Evolutionary conservation across 1,284 basidiomycete species (phyloP).

Genomic region (Ustilago hordei): DNA sequence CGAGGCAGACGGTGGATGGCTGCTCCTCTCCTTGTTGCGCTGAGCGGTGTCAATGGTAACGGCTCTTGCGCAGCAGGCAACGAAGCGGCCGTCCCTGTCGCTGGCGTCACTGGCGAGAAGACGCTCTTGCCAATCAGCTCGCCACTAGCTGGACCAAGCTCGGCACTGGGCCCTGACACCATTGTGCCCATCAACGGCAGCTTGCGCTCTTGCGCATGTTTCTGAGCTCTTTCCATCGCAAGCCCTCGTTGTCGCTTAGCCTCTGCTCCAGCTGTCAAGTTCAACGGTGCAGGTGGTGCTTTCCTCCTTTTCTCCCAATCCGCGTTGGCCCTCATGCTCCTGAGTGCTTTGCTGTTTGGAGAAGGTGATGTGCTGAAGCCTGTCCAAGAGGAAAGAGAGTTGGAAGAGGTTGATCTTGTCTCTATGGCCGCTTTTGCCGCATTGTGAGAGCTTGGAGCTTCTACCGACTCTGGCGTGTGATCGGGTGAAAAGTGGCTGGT

Average conservation of each 20-base stretch:
- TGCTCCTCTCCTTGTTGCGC: constrained; percentile 46
- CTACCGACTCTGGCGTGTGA: constrained; percentile 26
- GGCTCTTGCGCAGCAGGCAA: constrained; percentile 17
- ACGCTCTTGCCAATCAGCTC: constrained; percentile 31
- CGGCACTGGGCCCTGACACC: not conserved
- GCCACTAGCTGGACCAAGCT: constrained; percentile 9
- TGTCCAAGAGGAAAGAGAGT: constrained; percentile 7
- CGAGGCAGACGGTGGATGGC: constrained; percentile 22
- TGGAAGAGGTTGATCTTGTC: not conserved
- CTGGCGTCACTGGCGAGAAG: constrained; percentile 50
- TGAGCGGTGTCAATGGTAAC: constrained; percentile 45
- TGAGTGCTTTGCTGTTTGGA: constrained; percentile 29
- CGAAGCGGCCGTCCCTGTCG: constrained; percentile 8
- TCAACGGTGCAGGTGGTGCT: constrained; percentile 50
- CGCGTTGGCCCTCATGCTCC: constrained; percentile 50
- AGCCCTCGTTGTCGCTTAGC: constrained; percentile 32
- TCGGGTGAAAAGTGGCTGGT: constrained; percentile 33
- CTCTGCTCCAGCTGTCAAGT: constrained; percentile 32
- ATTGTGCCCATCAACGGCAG: not conserved
- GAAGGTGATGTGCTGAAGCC: constrained; percentile 17
- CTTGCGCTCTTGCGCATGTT: constrained; percentile 3
- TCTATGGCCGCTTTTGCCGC: constrained; percentile 6
- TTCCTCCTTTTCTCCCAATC: constrained; percentile 52
- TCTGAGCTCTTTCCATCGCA: constrained; percentile 2
- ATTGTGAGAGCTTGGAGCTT: not conserved